Base-by-base conservation (phyloP, 805 yeast species). In the Lipomyces sp. region DNA sequence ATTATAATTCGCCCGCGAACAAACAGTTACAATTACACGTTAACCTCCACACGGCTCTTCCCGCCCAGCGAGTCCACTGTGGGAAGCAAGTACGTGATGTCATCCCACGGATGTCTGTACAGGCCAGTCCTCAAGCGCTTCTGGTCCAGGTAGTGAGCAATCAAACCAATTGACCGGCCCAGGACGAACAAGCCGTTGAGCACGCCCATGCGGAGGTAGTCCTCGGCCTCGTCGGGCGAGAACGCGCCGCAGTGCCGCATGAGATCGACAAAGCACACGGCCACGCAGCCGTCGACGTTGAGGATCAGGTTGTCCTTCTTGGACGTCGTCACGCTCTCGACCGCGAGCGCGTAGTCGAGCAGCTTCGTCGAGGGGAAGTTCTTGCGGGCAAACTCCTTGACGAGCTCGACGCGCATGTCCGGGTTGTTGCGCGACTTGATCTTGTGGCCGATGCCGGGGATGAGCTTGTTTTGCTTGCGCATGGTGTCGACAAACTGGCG, bases 61-160 rank as follows among this genome's bases (percentile, higher is more conserved):
- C 52, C 51, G 29, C 56, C 53, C 41, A 52, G 28, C 36, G 52
- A 44, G 16, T 52, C 52, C 22, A 40, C 43, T 5, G 49, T 44
- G 8, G 58, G 58, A 14, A 54, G 45, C 43, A 54, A 28, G 39
- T 72, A 72, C 49, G 76, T 73, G 59, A 72, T 72, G 53, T 72
- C 76, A 54, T 72, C 76, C 76, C 76, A 73, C 14, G 77, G 76
- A 58, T 72, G 76, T 45, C 76, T 65, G 68, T 72, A 72, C 26
- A 72, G 64, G 26, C 76, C 76, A 39, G 76, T 72, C 64, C 71
- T 68, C 60, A 72, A 67, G 43, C 76, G 65, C 73, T 72, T 72
- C 66, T 72, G 76, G 56, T 72, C 76, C 39, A 72, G 66, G 51
- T 72, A 73, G 60, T 72, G 76, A 45, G 74, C 76, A 63, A 72